These are phyloP conservation scores for Serendipita sp. DNA, from an alignment of 768 basidiomycete species.

Conservation along the genomic window DNA sequence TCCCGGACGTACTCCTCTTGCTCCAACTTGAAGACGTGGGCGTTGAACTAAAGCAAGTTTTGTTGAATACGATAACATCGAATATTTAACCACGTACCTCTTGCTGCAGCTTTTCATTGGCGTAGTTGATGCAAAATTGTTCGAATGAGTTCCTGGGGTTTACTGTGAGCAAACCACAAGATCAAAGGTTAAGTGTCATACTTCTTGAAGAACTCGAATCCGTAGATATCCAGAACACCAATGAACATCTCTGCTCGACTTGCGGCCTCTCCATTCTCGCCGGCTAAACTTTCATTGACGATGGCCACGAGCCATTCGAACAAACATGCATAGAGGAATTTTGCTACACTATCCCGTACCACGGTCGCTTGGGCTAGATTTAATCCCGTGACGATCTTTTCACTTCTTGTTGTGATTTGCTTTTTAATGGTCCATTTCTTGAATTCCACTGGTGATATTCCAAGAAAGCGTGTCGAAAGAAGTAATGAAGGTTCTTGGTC, in stretches of 20 bases:
- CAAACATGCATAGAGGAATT: slow-evolving; percentile 95
- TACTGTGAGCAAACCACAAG: background rate
- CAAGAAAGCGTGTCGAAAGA: slow-evolving; percentile 76
- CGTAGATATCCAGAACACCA: slow-evolving; percentile 95
- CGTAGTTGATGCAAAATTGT: slow-evolving; percentile 99
- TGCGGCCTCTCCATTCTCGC: slow-evolving; percentile 85
- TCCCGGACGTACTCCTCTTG: slow-evolving; percentile 99
- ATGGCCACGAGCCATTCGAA: slow-evolving; percentile 98
- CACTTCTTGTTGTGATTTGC: slow-evolving; percentile 83
- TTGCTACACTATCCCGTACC: slow-evolving; percentile 91
- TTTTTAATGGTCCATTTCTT: slow-evolving; percentile 99
- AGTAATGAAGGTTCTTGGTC: slow-evolving; percentile 68
- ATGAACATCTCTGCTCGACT: slow-evolving; percentile 95
- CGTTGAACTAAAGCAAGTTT: slow-evolving; percentile 62
- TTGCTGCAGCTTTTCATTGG: slow-evolving; percentile 95
- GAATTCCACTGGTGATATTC: slow-evolving; percentile 80
- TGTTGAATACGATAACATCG: slow-evolving; percentile 3
- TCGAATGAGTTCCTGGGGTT: slow-evolving; percentile 33
- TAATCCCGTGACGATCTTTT: slow-evolving; percentile 85
- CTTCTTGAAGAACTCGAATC: slow-evolving; percentile 94
- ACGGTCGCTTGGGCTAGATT: slow-evolving; percentile 80
- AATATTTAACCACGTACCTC: slow-evolving; percentile 40
- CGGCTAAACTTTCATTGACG: slow-evolving; percentile 90
- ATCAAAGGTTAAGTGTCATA: slow-evolving; percentile 24
- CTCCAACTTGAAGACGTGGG: slow-evolving; percentile 97